These are phyloP conservation scores for Dimargaris cristalligena DNA, from an alignment of 192 early-diverging fungal genomes.

Conservation along the genomic window DNA sequence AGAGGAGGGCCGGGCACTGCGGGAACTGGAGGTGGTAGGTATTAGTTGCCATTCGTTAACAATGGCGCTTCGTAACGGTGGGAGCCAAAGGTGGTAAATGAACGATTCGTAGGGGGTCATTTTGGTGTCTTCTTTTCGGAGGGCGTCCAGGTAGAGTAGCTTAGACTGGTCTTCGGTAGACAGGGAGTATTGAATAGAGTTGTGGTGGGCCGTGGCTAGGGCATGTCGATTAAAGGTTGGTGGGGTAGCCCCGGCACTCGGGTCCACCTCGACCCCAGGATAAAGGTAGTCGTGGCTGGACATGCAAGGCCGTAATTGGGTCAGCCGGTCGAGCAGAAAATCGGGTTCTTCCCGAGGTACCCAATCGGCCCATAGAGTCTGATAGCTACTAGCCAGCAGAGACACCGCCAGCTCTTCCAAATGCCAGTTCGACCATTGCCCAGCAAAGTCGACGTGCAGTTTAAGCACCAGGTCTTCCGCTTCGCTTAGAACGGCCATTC, in stretches of 20 bases:
- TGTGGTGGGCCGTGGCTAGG: background rate
- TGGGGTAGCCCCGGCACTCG: background rate
- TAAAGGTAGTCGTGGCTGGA: slow-evolving; percentile 10
- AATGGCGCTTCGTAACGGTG: slow-evolving; percentile 44
- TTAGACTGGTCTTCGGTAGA: background rate
- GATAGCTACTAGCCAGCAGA: slow-evolving; percentile 32
- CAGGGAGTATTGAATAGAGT: background rate
- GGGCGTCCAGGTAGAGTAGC: background rate
- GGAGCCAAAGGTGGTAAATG: slow-evolving; percentile 61
- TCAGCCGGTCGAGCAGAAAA: background rate
- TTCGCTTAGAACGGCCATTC: slow-evolving; percentile 17
- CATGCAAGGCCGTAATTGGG: background rate
- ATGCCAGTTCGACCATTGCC: slow-evolving; percentile 35
- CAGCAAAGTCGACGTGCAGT: slow-evolving; percentile 29
- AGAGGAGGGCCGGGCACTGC: background rate
- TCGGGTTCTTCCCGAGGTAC: slow-evolving; percentile 40
- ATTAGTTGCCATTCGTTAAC: slow-evolving; percentile 4
- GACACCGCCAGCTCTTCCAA: slow-evolving; percentile 53
- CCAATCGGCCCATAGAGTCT: slow-evolving; percentile 37
- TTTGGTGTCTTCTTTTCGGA: slow-evolving; percentile 3
- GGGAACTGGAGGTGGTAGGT: background rate
- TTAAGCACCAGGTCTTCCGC: slow-evolving; percentile 27
- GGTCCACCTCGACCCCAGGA: background rate
- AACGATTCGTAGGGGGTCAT: slow-evolving; percentile 70
- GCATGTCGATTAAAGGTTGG: background rate